phyloP scores from a whole-genome alignment of 208 protist genomes.

The Leishmania arabica region DNA sequence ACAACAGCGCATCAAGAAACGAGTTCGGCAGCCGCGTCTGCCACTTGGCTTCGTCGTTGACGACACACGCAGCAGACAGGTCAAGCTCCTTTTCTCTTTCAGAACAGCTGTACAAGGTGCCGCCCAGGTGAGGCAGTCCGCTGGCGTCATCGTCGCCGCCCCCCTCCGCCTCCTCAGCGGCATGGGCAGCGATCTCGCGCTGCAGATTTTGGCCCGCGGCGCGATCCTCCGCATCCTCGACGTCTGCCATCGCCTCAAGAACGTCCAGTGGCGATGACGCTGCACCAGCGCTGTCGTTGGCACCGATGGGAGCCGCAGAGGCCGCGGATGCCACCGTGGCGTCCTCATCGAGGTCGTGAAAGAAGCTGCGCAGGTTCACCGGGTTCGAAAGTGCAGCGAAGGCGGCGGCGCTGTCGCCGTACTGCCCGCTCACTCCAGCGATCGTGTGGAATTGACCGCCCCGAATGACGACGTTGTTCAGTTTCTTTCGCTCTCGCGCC shows the following conservation, averaged over 20 bases:
- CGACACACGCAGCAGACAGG: not conserved
- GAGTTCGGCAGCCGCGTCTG: conserved; percentile 1
- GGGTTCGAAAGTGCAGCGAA: conserved; percentile 70
- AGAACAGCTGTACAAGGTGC: not conserved
- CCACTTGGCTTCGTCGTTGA: not conserved
- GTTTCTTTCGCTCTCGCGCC: conserved; percentile 93
- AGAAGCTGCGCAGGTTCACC: conserved; percentile 83
- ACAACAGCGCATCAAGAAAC: conserved; percentile 11
- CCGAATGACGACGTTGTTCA: conserved; percentile 96
- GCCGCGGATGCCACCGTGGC: conserved; percentile 42
- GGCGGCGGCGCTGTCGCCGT: conserved; percentile 69
- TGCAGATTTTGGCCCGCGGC: conserved; percentile 57
- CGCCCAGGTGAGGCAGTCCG: not conserved
- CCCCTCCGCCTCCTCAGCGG: conserved; percentile 51
- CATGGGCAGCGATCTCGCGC: conserved; percentile 59
- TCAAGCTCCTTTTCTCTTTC: not conserved
- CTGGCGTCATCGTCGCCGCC: conserved; percentile 34
- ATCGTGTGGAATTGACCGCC: conserved; percentile 92
- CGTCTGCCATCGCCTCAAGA: conserved; percentile 56
- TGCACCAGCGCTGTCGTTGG: not conserved
- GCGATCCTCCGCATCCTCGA: conserved; percentile 86
- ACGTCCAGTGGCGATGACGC: conserved; percentile 32
- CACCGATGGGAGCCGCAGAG: not conserved
- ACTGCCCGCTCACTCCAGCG: conserved; percentile 53
- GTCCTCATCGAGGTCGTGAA: conserved; percentile 89